Conservation (phyloP, 2,329 filamentous ascomycete genomes). For the Volutella citrinella region DNA sequence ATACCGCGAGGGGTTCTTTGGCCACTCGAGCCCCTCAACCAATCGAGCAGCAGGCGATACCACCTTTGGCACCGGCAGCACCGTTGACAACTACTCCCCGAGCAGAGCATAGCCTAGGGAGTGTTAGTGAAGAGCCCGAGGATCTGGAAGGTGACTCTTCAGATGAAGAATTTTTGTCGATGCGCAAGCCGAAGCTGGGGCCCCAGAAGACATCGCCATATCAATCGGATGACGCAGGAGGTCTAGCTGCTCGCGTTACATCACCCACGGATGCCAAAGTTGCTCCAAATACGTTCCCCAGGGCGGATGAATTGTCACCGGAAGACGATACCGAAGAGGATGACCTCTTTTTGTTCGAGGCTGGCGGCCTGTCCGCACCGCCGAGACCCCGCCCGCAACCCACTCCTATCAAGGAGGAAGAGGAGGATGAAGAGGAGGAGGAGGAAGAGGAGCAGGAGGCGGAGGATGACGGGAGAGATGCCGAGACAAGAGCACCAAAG, state of each 20-base stretch:
- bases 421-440: constrained; percentile 27
- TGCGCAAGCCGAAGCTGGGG: constrained; percentile 34
- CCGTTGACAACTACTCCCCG: constrained; percentile 15
- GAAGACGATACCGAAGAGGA: constrained; percentile 29
- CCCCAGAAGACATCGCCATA: constrained; percentile 23
- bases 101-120: constrained; percentile 17
- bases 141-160: constrained; percentile 31
- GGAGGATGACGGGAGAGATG: constrained; percentile 26
- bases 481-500: too few relatives aligned
- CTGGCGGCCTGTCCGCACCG: constrained; percentile 29
- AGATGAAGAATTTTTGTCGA: constrained; percentile 40
- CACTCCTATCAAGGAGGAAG: constrained; percentile 31
- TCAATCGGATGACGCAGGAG: too few relatives aligned
- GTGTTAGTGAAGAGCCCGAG: constrained; percentile 25
- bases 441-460: constrained; percentile 32
- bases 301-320: too few relatives aligned
- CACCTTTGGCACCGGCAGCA: constrained; percentile 16
- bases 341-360: constrained; percentile 47
- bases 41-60: constrained; percentile 9
- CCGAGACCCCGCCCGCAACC: constrained; percentile 23
- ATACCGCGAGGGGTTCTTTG: too few relatives aligned
- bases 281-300: too few relatives aligned
- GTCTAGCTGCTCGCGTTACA: too few relatives aligned
- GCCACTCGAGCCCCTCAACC: constrained; percentile 13
- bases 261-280: too few relatives aligned